Conservation (phyloP, 805 yeast species). For the Kodamaea sagamina region DNA sequence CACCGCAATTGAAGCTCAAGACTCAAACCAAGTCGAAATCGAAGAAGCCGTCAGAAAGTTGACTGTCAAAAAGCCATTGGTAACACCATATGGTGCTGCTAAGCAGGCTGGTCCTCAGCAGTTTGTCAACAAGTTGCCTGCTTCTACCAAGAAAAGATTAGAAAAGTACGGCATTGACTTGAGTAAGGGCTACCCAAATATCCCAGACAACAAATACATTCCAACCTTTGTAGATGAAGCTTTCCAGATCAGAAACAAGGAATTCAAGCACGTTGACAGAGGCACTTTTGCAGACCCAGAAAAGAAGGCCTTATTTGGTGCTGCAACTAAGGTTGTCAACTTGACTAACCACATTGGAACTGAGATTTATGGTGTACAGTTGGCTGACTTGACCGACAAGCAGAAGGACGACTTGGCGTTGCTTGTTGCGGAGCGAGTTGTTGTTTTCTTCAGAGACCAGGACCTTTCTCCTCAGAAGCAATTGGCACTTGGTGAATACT, state of each 20-base stretch:
- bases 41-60: not conserved
- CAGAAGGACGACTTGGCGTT: conserved; percentile 52
- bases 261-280: conserved; percentile 34
- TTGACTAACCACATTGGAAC: conserved; percentile 52
- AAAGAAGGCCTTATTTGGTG: conserved; percentile 24
- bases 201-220: conserved; percentile 33
- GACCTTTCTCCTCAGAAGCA: conserved; percentile 46
- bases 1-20: too few relatives aligned
- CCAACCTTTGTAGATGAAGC: conserved; percentile 46
- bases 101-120: not conserved
- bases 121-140: conserved; percentile 21
- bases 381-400: conserved; percentile 41
- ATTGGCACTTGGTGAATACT: conserved; percentile 46
- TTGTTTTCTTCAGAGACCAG: conserved; percentile 52
- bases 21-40: not conserved
- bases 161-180: conserved; percentile 37
- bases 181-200: conserved; percentile 41
- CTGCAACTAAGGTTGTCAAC: conserved; percentile 43
- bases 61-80: not conserved
- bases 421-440: conserved; percentile 49
- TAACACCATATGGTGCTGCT: not conserved
- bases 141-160: conserved; percentile 28
- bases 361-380: conserved; percentile 49
- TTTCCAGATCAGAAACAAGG: conserved; percentile 34
- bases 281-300: conserved; percentile 35